Base-by-base conservation (phyloP, 495 filamentous ascomycete species). In the Trichoderma parareesei region DNA sequence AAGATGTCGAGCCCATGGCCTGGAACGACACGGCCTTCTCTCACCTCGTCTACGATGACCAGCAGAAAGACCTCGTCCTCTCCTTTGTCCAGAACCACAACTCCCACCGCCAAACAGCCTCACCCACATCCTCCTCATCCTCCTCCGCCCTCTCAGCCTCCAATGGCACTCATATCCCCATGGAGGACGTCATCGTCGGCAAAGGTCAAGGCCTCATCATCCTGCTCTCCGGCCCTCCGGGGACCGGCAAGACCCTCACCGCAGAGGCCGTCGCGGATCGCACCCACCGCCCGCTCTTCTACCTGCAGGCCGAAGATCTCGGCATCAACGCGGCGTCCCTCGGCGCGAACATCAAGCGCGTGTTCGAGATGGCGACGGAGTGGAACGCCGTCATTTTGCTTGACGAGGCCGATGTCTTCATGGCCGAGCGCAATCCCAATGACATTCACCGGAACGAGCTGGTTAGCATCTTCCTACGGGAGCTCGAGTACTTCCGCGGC, bases 161-260 rank as follows among this genome's bases (percentile, higher is more conserved):
- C 27, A 27, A 27, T 27, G 27, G 35, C 2, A 4, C 37, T 27
- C 53, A 35, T n/a, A 20, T 14, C 9, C 44, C 41, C 4, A 41
- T 64, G 14, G 40, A 64, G 57, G 65, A 67, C 35, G 49, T 67
- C 37, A 63, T 67, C 53, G 33, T 60, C 46, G 65, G 65, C 38
- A 67, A 67, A 69, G 70, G 71, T 13, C 63, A 71, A 64, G 77
- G 69, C 55, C 69, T 67, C 9, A 71, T 75, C 64, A 69, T 75
- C 35, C 65, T 76, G 37, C 68, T 76, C 6, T 63, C 63, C 27
- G 85, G 86, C 0, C 73, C 72, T 3, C 84, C 85, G 0, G 85
- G 84, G 0, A 78, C 79, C 1, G 84, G 85, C 10, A 87, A 88
- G 69, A 87, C 85, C 2, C 70, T 83, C 0, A 87, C 84, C 14